Evolutionary conservation across 768 basidiomycete genomes (phyloP).

Genomic region (Termitomyces sp.): DNA sequence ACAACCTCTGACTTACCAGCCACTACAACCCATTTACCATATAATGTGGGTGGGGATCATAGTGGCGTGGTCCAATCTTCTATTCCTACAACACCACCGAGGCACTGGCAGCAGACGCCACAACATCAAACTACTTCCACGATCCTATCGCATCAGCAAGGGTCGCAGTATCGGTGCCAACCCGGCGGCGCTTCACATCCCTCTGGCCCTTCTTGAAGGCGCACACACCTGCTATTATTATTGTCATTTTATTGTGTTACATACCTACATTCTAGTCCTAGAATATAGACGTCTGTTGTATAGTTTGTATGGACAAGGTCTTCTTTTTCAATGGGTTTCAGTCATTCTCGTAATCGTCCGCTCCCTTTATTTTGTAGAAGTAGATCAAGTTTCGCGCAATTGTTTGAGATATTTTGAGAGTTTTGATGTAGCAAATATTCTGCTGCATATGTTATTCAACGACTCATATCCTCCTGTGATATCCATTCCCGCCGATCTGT

Average conservation of each 20-base stretch:
- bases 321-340: background rate
- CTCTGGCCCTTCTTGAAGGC: constrained; percentile 15
- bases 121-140: constrained; percentile 19
- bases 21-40: background rate
- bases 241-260: constrained; percentile 10
- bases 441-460: background rate
- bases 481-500: background rate
- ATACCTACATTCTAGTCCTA: constrained; percentile 5
- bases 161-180: constrained; percentile 26
- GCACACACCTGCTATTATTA: constrained; percentile 9
- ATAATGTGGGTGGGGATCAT: constrained; percentile 15
- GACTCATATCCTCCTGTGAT: background rate
- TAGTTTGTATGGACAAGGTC: background rate
- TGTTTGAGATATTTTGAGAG: no score
- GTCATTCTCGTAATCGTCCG: background rate
- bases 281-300: constrained; percentile 5
- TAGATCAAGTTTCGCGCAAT: background rate
- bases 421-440: background rate
- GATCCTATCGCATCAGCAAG: constrained; percentile 2
- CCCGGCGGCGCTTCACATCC: constrained; percentile 24
- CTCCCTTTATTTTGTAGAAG: background rate
- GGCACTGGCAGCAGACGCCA: constrained; percentile 9
- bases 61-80: background rate
- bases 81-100: background rate
- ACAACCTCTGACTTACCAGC: constrained; percentile 2